Evolutionary conservation across 805 yeast genomes (phyloP).

Genomic region (Saturnispora dispora): DNA sequence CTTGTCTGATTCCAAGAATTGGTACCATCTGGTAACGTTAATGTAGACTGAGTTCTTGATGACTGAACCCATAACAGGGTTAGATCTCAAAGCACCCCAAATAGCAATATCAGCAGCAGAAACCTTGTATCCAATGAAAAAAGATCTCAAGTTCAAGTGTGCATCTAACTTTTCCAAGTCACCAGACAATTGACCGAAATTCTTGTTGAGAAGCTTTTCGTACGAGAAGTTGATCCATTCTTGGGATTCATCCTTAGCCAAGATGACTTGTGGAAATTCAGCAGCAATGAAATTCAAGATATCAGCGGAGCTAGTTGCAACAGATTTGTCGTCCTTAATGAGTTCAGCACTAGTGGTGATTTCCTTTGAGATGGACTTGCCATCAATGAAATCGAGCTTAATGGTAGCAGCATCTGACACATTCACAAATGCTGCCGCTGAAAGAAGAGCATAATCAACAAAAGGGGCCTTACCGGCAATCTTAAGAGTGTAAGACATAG

Average conservation of each 20-base stretch:
- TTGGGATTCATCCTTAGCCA: slow-evolving; percentile 32
- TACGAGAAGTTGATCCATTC: slow-evolving; percentile 62
- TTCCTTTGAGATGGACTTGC: slow-evolving; percentile 46
- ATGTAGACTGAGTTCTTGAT: slow-evolving; percentile 75
- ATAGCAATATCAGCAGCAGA: slow-evolving; percentile 76
- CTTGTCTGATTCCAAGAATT: slow-evolving; percentile 56
- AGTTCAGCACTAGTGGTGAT: slow-evolving; percentile 35
- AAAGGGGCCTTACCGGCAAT: slow-evolving; percentile 82
- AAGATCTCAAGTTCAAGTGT: slow-evolving; percentile 80
- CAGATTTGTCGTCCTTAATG: slow-evolving; percentile 35
- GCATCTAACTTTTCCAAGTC: slow-evolving; percentile 74
- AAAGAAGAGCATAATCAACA: slow-evolving; percentile 68
- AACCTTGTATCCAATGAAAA: slow-evolving; percentile 54
- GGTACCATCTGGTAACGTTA: slow-evolving; percentile 92
- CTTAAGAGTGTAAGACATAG: slow-evolving; percentile 40
- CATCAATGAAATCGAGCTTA: slow-evolving; percentile 61
- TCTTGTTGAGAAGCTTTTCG: slow-evolving; percentile 65
- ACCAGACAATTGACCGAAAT: slow-evolving; percentile 75
- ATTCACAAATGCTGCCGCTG: slow-evolving; percentile 72
- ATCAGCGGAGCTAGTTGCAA: slow-evolving; percentile 32
- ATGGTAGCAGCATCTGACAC: slow-evolving; percentile 41
- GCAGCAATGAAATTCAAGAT: slow-evolving; percentile 43
- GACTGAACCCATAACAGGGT: slow-evolving; percentile 86
- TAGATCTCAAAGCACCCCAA: slow-evolving; percentile 92
- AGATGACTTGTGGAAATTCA: slow-evolving; percentile 40